Conservation (phyloP, 805 yeast genomes). For the Pichia phayaonensis region DNA sequence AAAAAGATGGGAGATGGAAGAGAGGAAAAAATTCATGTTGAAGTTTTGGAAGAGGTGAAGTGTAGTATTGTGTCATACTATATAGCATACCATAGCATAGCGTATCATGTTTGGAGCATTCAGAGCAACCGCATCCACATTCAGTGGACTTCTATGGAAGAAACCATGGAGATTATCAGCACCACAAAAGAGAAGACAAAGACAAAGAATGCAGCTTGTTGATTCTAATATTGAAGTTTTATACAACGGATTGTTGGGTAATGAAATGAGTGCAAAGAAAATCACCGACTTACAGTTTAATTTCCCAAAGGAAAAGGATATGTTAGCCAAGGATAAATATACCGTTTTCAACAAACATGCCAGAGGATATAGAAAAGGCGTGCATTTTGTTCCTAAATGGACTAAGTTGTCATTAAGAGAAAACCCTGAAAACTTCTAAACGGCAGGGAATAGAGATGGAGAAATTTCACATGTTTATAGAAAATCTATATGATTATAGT, state of each 20-base stretch:
- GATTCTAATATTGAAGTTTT: conserved; percentile 70
- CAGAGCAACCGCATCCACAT: conserved; percentile 43
- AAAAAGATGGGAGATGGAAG: too few relatives aligned
- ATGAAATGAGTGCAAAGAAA: conserved; percentile 28
- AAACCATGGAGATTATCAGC: conserved; percentile 71
- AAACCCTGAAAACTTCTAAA: conserved; percentile 65
- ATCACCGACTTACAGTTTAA: conserved; percentile 32
- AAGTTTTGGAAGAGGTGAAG: too few relatives aligned
- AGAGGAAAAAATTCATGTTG: neutral
- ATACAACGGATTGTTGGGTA: conserved; percentile 37
- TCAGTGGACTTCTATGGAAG: conserved; percentile 80
- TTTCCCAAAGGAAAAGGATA: conserved; percentile 74
- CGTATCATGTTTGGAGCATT: conserved; percentile 47
- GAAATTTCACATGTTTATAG: too few relatives aligned
- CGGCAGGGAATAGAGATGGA: neutral
- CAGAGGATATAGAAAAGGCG: conserved; percentile 77
- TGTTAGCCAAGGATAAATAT: conserved; percentile 79
- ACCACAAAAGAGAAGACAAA: conserved; percentile 75
- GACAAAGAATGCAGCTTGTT: conserved; percentile 74
- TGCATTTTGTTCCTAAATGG: conserved; percentile 88
- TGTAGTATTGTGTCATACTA: too few relatives aligned
- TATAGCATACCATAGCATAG: too few relatives aligned
- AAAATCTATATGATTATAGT: too few relatives aligned
- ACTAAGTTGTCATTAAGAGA: conserved; percentile 75
- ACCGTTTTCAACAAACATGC: conserved; percentile 72